These are phyloP conservation scores for Ophiorrhiza pumila DNA, from an alignment of 257 asterid genomes.

Conservation along the genomic window DNA sequence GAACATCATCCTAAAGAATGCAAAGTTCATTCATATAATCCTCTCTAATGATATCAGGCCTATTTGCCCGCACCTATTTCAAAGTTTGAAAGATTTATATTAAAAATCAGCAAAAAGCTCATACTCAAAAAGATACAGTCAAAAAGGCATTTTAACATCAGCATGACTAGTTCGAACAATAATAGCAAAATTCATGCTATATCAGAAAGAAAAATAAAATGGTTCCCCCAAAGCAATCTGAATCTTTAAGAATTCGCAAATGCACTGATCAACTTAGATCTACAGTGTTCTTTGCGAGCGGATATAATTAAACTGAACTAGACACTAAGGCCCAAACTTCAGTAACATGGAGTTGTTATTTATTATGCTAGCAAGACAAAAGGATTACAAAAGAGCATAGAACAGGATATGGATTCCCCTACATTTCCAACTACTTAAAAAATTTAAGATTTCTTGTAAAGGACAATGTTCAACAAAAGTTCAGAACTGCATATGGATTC, in stretches of 20 bases:
- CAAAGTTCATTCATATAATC: slow-evolving; percentile 99
- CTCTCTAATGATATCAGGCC: slow-evolving; percentile 98
- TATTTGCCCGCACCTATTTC: slow-evolving; percentile 87
- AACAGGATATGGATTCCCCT: background rate
- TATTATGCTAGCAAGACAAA: background rate
- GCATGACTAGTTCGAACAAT: background rate
- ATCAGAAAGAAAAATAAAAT: too few species aligned
- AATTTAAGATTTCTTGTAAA: background rate
- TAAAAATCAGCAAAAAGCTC: background rate
- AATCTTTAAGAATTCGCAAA: background rate
- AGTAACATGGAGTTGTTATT: background rate
- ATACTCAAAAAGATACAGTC: background rate
- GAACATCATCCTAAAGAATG: slow-evolving; percentile 99
- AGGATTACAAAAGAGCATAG: background rate
- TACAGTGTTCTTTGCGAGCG: background rate
- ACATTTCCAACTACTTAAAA: background rate
- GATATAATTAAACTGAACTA: background rate
- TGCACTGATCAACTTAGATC: background rate
- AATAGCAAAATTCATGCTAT: background rate
- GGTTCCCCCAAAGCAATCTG: too few species aligned
- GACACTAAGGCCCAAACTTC: background rate
- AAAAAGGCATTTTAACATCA: background rate
- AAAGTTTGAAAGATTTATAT: background rate
- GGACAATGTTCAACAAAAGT: background rate
- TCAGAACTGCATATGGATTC: too few species aligned